Percentiles rank a stretch among this genome's conserved stretches.
Conservation (phyloP, 441 rosid genomes). For the Raphanus hybrid region DNA sequence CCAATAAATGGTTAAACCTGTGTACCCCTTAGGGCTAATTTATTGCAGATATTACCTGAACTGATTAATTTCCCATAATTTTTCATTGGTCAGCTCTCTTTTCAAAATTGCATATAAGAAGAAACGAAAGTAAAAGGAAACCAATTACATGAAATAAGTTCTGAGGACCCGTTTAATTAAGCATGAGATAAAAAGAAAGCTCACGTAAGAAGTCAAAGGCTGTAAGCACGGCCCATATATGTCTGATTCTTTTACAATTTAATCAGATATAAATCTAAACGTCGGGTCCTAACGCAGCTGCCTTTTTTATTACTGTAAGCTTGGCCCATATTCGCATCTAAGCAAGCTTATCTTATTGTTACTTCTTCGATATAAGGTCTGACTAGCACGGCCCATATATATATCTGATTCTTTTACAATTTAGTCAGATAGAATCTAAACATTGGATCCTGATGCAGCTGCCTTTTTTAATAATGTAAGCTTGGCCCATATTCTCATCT, state of each 20-base stretch:
- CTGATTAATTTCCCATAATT: not conserved
- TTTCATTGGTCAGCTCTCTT: slow-evolving; percentile 14
- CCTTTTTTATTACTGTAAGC: not conserved
- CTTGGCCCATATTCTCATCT: no score
- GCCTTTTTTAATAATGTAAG: no score
- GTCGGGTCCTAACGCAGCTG: not conserved
- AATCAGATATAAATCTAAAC: not conserved
- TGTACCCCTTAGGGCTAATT: slow-evolving; percentile 6
- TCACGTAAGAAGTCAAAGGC: not conserved
- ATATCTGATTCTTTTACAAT: no score
- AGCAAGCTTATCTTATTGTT: not conserved
- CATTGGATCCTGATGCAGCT: no score
- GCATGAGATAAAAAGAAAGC: not conserved
- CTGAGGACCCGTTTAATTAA: not conserved
- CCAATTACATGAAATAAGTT: not conserved
- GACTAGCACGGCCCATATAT: no score
- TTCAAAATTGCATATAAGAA: not conserved
- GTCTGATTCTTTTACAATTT: not conserved
- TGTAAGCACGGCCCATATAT: not conserved
- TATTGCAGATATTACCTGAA: slow-evolving; percentile 7
- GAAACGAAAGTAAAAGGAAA: slow-evolving; percentile 1
- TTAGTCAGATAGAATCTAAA: no score
- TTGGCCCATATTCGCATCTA: not conserved
- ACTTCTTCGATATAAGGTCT: not conserved
- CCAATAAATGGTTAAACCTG: slow-evolving; percentile 3